Percentiles rank a stretch among this genome's conserved stretches.
phyloP scores from a whole-genome alignment of 306 rosid genomes.

The Corylus heterophylla region DNA sequence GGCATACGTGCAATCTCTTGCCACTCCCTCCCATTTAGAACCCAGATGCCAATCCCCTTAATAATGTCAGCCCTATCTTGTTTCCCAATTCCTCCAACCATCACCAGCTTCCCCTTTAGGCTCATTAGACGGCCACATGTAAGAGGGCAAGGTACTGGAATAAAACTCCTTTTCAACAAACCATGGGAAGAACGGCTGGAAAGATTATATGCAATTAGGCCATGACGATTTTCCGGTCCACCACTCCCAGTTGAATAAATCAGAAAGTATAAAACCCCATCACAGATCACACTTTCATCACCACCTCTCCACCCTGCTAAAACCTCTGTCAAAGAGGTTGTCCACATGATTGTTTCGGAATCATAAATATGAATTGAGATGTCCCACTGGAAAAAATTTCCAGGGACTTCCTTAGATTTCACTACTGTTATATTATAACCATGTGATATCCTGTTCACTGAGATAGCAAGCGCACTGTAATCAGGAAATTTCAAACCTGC shows the following conservation, averaged over 20 bases:
- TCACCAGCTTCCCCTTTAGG: conserved; percentile 84
- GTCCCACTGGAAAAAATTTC: conserved; percentile 71
- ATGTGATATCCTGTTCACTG: conserved; percentile 53
- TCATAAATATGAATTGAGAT: conserved; percentile 68
- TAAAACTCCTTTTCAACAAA: conserved; percentile 58
- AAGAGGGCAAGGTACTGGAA: conserved; percentile 77
- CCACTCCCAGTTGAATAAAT: conserved; percentile 76
- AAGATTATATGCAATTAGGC: conserved; percentile 62
- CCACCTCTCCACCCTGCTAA: conserved; percentile 96
- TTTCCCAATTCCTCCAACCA: conserved; percentile 97
- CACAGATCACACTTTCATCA: conserved; percentile 85
- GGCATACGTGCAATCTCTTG: conserved; percentile 87
- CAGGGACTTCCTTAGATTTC: conserved; percentile 86
- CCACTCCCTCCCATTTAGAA: conserved; percentile 73
- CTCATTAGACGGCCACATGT: conserved; percentile 96
- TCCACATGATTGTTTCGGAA: conserved; percentile 64
- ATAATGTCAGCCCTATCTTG: conserved; percentile 79
- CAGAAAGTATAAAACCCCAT: conserved; percentile 73
- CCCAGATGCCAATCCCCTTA: conserved; percentile 96
- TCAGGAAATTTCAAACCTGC: conserved; percentile 61
- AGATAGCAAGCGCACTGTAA: conserved; percentile 78
- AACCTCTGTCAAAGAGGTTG: conserved; percentile 62
- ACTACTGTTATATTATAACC: conserved; percentile 63
- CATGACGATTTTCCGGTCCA: conserved; percentile 62
- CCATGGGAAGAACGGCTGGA: conserved; percentile 44